Base-by-base conservation (phyloP, 192 early-diverging fungal species). In the Coemansia sp. region DNA sequence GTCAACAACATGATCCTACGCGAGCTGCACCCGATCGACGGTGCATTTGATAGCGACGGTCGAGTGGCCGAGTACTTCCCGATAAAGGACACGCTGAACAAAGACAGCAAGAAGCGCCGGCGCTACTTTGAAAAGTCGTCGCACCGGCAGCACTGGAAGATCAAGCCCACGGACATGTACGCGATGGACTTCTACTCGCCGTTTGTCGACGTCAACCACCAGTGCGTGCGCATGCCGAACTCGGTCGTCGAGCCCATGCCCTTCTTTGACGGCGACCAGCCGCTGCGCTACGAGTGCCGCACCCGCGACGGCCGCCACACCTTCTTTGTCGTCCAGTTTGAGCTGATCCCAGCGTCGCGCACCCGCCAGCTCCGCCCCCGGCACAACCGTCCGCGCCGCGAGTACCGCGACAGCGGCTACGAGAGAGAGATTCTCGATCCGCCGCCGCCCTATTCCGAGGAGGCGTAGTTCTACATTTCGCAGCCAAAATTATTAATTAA, bases 181-280 rank as follows among this genome's bases (percentile, higher is more conserved):
- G 73, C 73, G 5, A 61, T 64, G 36, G 73, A 76, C 43, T 76
- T 76, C 50, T 76, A 69, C 66, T 76, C 73, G 54, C 73, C 73
- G 10, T 76, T 76, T 44, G 64, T 76, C 31, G 73, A 76, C 36
- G 66, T 76, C 53, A 76, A 76, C 58, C 65, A 76, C 73, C 73
- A 76, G 58, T 76, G 73, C 66, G 66, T 76, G 41, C 65, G 73
- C 47, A 76, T 76, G 73, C 73, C 73, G 32, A 76, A 76, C 28
- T 52, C 73, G 12, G 62, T 76, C 0, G 73, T 76, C 28, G 73
- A 76, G 62, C 73, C 73, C 28, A 76, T 76, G 73, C 73, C 73
- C 3, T 76, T 55, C 34, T 76, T 76, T 22, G 66, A 76, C 53
- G 58, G 62, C 50, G 73, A 69, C 41, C 60, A 62, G 66, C 73